Evolutionary conservation across 495 filamentous ascomycete species (phyloP).

Genomic region (Lophiotrema nucula): DNA sequence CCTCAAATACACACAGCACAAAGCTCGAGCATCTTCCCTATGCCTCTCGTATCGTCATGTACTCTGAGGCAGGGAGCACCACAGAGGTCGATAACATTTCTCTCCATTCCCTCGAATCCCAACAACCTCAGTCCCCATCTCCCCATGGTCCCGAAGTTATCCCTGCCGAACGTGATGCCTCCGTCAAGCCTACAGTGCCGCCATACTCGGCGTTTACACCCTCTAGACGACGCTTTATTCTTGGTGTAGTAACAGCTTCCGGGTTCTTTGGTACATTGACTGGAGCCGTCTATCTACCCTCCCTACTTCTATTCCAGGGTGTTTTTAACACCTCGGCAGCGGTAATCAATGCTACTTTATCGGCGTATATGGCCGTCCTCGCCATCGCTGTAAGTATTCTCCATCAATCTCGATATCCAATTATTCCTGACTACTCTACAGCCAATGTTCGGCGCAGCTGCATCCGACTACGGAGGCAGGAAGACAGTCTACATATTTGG

Average conservation of each 20-base stretch:
- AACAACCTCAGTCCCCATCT: too few relatives aligned
- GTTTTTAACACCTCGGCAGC: constrained; percentile 30
- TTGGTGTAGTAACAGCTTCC: constrained; percentile 35
- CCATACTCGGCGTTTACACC: constrained; percentile 35
- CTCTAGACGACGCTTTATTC: constrained; percentile 28
- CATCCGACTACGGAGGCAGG: constrained; percentile 33
- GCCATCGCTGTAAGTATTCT: constrained; percentile 31
- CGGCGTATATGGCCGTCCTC: constrained; percentile 40
- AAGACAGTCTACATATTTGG: constrained; percentile 36
- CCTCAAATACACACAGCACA: too few relatives aligned
- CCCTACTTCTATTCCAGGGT: constrained; percentile 29
- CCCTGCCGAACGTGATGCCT: too few relatives aligned
- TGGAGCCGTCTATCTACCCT: constrained; percentile 40
- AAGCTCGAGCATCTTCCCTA: too few relatives aligned
- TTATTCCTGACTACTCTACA: constrained; percentile 1
- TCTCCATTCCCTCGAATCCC: too few relatives aligned
- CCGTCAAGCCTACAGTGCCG: neutral
- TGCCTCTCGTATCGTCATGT: too few relatives aligned
- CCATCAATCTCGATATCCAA: too few relatives aligned
- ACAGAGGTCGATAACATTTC: too few relatives aligned
- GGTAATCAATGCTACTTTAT: constrained; percentile 40
- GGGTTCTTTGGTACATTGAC: constrained; percentile 39
- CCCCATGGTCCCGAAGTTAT: too few relatives aligned
- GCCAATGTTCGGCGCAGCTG: constrained; percentile 36
- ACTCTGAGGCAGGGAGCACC: too few relatives aligned